Percentiles rank a stretch among this genome's conserved stretches.
Evolutionary conservation across 768 basidiomycete genomes (phyloP).

Genomic region (Boletales sp.): DNA sequence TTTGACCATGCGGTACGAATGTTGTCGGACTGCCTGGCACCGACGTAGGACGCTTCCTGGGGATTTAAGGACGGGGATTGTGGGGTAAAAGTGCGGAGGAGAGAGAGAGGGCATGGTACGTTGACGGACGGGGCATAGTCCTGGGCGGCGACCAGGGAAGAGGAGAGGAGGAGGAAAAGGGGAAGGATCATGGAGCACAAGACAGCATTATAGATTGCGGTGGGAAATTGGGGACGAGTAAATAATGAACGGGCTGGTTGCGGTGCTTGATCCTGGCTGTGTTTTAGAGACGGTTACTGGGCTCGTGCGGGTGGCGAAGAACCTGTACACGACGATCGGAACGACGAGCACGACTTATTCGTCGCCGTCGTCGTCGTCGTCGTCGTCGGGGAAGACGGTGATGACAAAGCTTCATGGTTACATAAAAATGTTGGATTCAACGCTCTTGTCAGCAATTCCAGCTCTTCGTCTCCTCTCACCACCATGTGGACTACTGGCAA

Average conservation of each 20-base stretch:
- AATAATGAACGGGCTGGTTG: too few species aligned
- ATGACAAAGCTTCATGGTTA: conserved; percentile 36
- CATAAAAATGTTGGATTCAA: conserved; percentile 29
- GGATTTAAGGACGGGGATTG: conserved; percentile 50
- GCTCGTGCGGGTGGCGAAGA: too few species aligned
- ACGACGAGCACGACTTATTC: not conserved
- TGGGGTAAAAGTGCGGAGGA: conserved; percentile 51
- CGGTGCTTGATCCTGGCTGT: too few species aligned
- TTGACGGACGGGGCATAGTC: conserved; percentile 49
- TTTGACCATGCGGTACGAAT: conserved; percentile 50
- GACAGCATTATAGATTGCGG: too few species aligned
- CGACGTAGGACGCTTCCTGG: conserved; percentile 46
- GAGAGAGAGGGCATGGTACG: conserved; percentile 46
- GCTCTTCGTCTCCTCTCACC: conserved; percentile 33
- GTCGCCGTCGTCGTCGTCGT: too few species aligned
- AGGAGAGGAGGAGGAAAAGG: not conserved
- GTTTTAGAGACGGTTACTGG: too few species aligned
- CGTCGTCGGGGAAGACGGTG: not conserved
- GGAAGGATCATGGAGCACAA: conserved; percentile 5
- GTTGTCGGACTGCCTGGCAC: conserved; percentile 37
- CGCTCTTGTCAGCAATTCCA: conserved; percentile 34
- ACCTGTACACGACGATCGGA: not conserved
- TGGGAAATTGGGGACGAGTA: too few species aligned
- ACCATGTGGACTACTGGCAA: conserved; percentile 14
- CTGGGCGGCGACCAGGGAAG: not conserved